Evolutionary conservation across 257 asterid species (phyloP).

Genomic region (Eustoma russellianum): DNA sequence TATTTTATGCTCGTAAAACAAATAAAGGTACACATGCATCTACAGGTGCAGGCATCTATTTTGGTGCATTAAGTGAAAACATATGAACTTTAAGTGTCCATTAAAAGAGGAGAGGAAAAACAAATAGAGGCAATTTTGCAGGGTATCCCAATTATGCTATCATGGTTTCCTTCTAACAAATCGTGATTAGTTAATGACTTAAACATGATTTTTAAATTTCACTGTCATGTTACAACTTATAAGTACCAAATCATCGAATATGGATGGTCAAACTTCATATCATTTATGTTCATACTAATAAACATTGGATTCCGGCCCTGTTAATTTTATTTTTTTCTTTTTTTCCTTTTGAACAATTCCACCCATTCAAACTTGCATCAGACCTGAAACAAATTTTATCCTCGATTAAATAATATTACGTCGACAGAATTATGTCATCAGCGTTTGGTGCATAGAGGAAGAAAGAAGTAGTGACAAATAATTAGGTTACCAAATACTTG

Average conservation of each 20-base stretch:
- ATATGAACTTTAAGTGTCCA: neutral
- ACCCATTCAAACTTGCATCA: no score
- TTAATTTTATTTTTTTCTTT: conserved; percentile 22
- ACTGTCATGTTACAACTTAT: conserved; percentile 26
- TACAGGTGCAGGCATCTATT: no score
- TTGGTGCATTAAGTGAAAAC: no score
- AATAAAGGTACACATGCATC: no score
- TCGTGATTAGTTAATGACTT: conserved; percentile 36
- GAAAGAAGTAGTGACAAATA: neutral
- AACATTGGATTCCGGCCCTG: conserved; percentile 64
- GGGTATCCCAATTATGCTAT: no score
- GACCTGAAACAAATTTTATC: no score
- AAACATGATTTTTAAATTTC: conserved; percentile 24
- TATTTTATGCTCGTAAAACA: no score
- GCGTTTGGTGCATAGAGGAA: neutral
- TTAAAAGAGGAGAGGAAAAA: conserved; percentile 2
- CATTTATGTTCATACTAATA: conserved; percentile 51
- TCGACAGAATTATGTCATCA: neutral
- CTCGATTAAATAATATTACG: neutral
- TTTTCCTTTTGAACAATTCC: neutral
- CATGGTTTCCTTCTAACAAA: no score
- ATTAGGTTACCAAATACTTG: neutral
- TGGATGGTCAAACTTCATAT: conserved; percentile 80
- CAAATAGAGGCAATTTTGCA: conserved; percentile 1
- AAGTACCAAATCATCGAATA: no score